phyloP scores from a whole-genome alignment of 331 rosid species.

The Pyracantha coccinea region DNA sequence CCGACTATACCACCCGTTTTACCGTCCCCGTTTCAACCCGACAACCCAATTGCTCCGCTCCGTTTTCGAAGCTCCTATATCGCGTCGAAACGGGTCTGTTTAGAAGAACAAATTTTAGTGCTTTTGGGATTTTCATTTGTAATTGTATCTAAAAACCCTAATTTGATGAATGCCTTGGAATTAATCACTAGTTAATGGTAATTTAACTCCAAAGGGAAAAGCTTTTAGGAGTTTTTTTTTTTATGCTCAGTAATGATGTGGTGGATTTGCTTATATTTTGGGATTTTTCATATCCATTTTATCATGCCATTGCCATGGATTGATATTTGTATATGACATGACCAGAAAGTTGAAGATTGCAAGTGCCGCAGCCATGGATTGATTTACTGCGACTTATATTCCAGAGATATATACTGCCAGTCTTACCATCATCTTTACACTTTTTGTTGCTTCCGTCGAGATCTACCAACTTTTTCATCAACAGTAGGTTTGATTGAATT shows the following conservation, averaged over 20 bases:
- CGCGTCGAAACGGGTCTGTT: slow-evolving; percentile 5
- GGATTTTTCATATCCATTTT: neutral
- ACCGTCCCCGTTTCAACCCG: slow-evolving; percentile 16
- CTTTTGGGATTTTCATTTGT: neutral
- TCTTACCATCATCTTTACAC: neutral
- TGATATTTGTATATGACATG: neutral
- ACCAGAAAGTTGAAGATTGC: slow-evolving; percentile 24
- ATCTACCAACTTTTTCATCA: neutral
- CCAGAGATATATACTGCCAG: neutral
- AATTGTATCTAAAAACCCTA: neutral
- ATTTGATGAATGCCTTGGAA: neutral
- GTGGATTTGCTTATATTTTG: neutral
- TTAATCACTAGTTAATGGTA: neutral
- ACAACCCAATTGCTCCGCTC: slow-evolving; percentile 6
- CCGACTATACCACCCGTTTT: slow-evolving; percentile 16
- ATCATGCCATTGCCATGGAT: neutral
- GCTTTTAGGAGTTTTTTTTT: neutral
- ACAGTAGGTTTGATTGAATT: slow-evolving; percentile 4
- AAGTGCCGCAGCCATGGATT: slow-evolving; percentile 46
- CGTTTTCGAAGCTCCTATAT: slow-evolving; percentile 7
- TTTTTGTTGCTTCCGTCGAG: neutral
- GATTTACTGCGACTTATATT: slow-evolving; percentile 27
- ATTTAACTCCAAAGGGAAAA: neutral
- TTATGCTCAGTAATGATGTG: neutral
- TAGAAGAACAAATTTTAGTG: neutral